Evolutionary conservation across 2,329 filamentous ascomycete genomes (phyloP), one percentile per base, ranked within the genome.

Genomic region (Cordyceps sp.): DNA sequence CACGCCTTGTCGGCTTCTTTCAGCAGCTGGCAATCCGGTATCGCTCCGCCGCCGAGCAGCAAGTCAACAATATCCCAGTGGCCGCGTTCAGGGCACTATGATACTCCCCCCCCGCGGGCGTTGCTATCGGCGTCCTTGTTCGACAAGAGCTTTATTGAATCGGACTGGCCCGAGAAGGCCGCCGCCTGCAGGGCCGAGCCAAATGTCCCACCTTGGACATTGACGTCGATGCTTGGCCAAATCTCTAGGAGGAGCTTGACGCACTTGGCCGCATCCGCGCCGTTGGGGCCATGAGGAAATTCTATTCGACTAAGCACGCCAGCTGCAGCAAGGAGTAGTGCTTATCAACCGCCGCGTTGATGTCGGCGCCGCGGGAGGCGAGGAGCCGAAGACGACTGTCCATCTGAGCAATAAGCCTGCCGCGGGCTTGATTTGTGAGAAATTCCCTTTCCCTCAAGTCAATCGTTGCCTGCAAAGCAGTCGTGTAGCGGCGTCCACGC

Each of bases 141-240:
- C 25, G 16, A 10, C 14, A 27, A 6, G 7, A 27, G 10, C 14
- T 27, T 15, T 14, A 16, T 13, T 31, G 16, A 24, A 3, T 7
- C 12, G 12, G 5, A 13, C 12, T 24, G 23, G 23, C 23, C 23
- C 23, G 23, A 24, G 23, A 13, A 24, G 4, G 38, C 40, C 18
- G 42, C 39, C 16, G 37, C 36, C 26, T 38, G 35, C 3, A 44
- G 38, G 19, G 39, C 36, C 5, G 36, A 39, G 14, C 35, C 33
- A 20, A 35, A 43, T 6, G 17, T 4, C 8, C 40, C 35, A 1
- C 40, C 30, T 10, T 30, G n/a, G 7, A 32, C 36, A 18, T 42
- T 32, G 4, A 36, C 21, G 26, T 41, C 30, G 27, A 37, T 31
- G 6, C 10, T 21, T 4, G 30, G 36, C 10, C 30, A 35, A 13